Conservation (phyloP, 2,329 filamentous ascomycete genomes). For the Penicillium janthinellum region DNA sequence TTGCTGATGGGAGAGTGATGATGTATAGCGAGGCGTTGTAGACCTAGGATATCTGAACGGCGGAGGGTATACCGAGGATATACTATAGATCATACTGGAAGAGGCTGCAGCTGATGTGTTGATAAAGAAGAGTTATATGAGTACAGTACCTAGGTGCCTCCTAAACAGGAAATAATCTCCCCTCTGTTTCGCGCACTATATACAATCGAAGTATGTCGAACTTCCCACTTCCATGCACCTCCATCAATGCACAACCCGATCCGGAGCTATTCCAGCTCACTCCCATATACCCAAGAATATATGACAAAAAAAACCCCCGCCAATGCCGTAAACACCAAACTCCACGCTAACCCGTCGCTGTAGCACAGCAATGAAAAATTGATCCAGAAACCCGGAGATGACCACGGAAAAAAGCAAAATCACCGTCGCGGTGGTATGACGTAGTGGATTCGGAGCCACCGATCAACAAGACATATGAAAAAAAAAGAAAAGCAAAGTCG, state of each 20-base stretch:
- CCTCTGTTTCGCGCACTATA: not conserved
- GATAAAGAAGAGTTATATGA: not conserved
- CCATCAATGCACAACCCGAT: not conserved
- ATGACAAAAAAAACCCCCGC: not conserved
- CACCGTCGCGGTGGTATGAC: not conserved
- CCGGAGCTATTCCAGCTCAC: not conserved
- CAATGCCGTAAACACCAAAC: not conserved
- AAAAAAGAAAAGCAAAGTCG: slow-evolving; percentile 9
- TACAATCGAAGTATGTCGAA: not conserved
- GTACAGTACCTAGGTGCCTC: no score
- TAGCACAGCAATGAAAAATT: not conserved
- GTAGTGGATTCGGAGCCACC: not conserved
- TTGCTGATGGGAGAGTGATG: not conserved
- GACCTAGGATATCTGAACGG: not conserved
- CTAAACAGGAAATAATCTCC: not conserved
- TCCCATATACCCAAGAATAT: not conserved
- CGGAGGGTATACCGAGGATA: not conserved
- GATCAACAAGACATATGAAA: not conserved
- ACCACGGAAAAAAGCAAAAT: not conserved
- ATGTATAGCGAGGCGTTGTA: not conserved
- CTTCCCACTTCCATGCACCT: not conserved
- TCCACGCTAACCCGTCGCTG: slow-evolving; percentile 11
- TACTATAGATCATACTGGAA: not conserved
- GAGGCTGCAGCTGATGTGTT: not conserved
- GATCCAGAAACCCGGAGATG: not conserved